Evolutionary conservation across 441 rosid species (phyloP).

Genomic region (Corymbia citriodora): DNA sequence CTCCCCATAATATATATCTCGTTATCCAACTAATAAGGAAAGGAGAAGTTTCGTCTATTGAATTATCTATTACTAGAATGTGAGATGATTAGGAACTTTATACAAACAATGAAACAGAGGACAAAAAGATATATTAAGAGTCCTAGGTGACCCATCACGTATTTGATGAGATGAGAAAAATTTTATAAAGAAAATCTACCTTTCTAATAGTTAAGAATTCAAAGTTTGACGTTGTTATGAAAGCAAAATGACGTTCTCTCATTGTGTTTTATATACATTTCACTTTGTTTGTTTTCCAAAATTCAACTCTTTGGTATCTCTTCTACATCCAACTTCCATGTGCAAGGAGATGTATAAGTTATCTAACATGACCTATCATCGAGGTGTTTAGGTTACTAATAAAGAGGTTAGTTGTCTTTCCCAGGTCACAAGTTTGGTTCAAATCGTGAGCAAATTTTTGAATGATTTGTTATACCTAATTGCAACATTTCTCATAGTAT

Average conservation of each 20-base stretch:
- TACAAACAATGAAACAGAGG: neutral
- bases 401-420: neutral
- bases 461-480: neutral
- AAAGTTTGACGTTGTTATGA: neutral
- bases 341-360: neutral
- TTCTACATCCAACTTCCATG: neutral
- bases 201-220: neutral
- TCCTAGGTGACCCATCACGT: neutral
- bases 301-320: neutral
- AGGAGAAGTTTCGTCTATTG: accelerated
- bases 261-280: neutral
- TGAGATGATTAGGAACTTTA: too few relatives aligned
- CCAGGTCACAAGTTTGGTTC: neutral
- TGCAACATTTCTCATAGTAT: neutral
- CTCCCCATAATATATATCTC: neutral
- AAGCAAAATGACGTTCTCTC: neutral
- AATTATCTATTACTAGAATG: too few relatives aligned
- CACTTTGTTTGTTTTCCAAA: neutral
- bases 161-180: accelerated
- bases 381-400: neutral
- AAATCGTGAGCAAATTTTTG: accelerated
- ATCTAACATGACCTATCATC: accelerated
- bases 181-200: neutral
- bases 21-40: accelerated
- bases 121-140: too few relatives aligned